These are phyloP conservation scores for Suillus variegatus DNA, from an alignment of 768 basidiomycete species.

Conservation along the genomic window DNA sequence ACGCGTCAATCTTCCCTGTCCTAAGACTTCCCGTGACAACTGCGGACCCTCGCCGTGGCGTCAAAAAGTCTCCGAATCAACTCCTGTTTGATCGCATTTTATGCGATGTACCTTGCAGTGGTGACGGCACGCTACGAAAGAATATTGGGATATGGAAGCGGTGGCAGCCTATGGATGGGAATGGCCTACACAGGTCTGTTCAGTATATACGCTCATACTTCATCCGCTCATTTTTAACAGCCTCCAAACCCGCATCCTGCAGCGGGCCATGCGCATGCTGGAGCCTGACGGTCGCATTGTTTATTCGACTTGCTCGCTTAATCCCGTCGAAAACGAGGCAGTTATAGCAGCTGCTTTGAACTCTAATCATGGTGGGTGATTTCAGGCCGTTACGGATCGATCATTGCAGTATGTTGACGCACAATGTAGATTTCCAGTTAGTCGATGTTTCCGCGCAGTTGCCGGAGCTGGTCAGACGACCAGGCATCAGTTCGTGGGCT, in stretches of 20 bases:
- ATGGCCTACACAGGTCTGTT: slow-evolving; percentile 83
- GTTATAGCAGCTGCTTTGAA: slow-evolving; percentile 86
- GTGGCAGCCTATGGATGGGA: slow-evolving; percentile 88
- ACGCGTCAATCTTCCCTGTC: slow-evolving; percentile 83
- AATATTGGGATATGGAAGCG: slow-evolving; percentile 93
- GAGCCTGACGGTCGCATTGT: slow-evolving; percentile 83
- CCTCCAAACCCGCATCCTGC: slow-evolving; percentile 88
- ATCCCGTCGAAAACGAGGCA: slow-evolving; percentile 97
- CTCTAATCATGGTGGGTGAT: slow-evolving; percentile 58
- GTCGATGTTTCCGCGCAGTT: slow-evolving; percentile 75
- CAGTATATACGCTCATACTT: neutral
- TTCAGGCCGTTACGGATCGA: neutral
- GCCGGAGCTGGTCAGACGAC: slow-evolving; percentile 70
- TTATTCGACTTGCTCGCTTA: slow-evolving; percentile 97
- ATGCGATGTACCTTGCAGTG: slow-evolving; percentile 97
- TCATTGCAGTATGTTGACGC: neutral
- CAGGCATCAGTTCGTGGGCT: slow-evolving; percentile 79
- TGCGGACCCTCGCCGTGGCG: slow-evolving; percentile 30
- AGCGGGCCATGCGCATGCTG: slow-evolving; percentile 90
- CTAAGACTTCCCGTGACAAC: slow-evolving; percentile 46
- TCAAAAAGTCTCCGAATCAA: slow-evolving; percentile 42
- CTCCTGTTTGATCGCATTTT: slow-evolving; percentile 91
- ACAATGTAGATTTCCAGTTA: slow-evolving; percentile 64
- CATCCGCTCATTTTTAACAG: slow-evolving; percentile 41
- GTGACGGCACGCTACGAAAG: slow-evolving; percentile 95